Base-by-base conservation (phyloP, 306 rosid species). In the Vigna reflexopilosa region DNA sequence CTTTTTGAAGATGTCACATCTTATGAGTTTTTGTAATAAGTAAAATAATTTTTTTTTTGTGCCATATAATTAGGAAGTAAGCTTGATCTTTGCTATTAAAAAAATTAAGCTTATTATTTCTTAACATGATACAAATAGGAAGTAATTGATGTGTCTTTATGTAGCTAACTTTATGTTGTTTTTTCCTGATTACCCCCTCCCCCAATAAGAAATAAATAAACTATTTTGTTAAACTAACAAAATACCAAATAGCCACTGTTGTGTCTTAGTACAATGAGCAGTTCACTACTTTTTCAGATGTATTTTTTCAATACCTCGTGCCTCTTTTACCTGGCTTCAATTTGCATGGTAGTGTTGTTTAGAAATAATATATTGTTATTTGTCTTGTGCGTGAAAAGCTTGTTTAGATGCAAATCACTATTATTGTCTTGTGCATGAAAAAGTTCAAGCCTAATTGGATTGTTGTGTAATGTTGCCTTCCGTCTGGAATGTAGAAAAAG, bases 371-470 rank as follows among this genome's bases (percentile, higher is more conserved):
- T 30, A 34, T 47, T 12, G 13, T 59, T 47, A 34, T 58, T 57
- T 36, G 32, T 62, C 68, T 7, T 16, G 9, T 19, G 36, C 4
- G 30, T 72, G 51, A 5, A 59, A 78, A 69, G 20, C 44, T 79
- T 57, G 28, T 67, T n/a, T 50, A 19, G 38, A 24, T 10, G 65
- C 65, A 26, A n/a, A 36, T 30, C 70, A 34, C 52, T 32, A 30
- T 38, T 67, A 50, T 48, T 59, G 59, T 68, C 26, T 17, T 24
- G 66, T 17, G 17, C 9, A 24, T 16, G 26, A 19, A 63, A 24
- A 59, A 59, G 24, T 22, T 72, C 62, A 67, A 66, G 70, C 70
- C 70, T 42, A 63, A 44, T 58, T 54, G 55, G 68, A 19, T 42
- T 48, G 22, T 52, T 4, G 3, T n/a, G 61, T 24, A 47, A 52